phyloP scores from a whole-genome alignment of 1,284 basidiomycete genomes.

The Abortiporus biennis region DNA sequence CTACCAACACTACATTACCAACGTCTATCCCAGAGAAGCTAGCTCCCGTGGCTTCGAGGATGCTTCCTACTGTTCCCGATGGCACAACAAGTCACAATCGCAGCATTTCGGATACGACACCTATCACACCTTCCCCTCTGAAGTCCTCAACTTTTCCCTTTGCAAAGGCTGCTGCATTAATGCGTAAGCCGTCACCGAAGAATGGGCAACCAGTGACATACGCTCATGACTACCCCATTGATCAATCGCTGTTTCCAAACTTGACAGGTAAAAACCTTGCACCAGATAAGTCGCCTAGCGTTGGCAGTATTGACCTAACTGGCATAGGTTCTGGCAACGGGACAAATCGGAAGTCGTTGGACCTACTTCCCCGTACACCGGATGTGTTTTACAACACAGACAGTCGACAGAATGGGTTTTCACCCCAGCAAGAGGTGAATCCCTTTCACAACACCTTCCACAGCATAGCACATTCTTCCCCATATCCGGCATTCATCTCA shows the following conservation, averaged over 20 bases:
- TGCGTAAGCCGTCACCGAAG: constrained; percentile 20
- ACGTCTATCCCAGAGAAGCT: background rate
- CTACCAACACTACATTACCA: background rate
- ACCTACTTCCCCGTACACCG: constrained; percentile 36
- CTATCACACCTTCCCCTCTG: constrained; percentile 18
- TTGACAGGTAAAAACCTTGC: constrained; percentile 6
- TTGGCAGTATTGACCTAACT: constrained; percentile 38
- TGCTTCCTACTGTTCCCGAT: background rate
- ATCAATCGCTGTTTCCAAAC: constrained; percentile 6
- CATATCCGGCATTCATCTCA: background rate
- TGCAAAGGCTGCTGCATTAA: constrained; percentile 10
- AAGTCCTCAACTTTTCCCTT: constrained; percentile 13
- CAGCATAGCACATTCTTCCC: background rate
- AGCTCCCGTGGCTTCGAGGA: background rate
- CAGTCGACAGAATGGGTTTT: constrained; percentile 10
- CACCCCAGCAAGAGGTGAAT: constrained; percentile 13
- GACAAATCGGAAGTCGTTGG: constrained; percentile 13
- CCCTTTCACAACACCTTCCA: constrained; percentile 13
- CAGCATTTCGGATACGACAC: constrained; percentile 11
- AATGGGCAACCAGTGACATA: constrained; percentile 16
- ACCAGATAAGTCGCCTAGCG: constrained; percentile 25
- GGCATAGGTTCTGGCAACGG: constrained; percentile 49
- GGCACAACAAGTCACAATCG: constrained; percentile 9
- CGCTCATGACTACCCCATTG: constrained; percentile 13
- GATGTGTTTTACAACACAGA: constrained; percentile 29